Conservation (phyloP, 257 asterid genomes). For the Asclepias syriaca region DNA sequence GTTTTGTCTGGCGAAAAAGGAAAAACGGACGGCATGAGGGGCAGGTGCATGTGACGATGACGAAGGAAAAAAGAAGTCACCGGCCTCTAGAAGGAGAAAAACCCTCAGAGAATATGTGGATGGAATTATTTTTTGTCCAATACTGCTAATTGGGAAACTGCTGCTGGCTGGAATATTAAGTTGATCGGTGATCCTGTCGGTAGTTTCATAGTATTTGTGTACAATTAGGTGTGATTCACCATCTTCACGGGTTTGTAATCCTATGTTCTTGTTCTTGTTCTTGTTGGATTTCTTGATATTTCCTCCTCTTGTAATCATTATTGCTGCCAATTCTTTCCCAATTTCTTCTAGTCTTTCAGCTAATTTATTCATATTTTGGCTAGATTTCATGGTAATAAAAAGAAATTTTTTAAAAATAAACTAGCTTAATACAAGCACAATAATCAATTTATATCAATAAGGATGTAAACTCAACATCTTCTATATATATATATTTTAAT, state of each 20-base stretch:
- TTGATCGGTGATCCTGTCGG: background rate
- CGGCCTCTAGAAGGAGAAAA: conserved; percentile 38
- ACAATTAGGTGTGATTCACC: conserved; percentile 29
- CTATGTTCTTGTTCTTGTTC: background rate
- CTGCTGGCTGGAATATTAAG: background rate
- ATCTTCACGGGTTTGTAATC: conserved; percentile 10
- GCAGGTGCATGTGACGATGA: background rate
- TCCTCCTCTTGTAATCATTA: conserved; percentile 19
- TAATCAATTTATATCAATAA: no score
- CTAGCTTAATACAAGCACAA: no score
- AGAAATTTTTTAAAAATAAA: no score
- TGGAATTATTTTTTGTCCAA: conserved; percentile 25
- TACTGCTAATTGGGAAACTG: conserved; percentile 11
- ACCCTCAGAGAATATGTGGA: conserved; percentile 36
- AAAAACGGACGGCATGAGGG: conserved; percentile 8
- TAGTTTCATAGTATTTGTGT: conserved; percentile 38
- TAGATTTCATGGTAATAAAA: conserved; percentile 1
- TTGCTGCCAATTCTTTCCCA: conserved; percentile 33
- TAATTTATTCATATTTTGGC: conserved; percentile 37
- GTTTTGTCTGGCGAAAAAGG: conserved; percentile 23
- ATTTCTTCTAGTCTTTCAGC: conserved; percentile 30
- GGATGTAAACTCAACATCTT: no score
- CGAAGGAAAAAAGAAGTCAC: conserved; percentile 14
- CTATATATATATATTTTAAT: no score
- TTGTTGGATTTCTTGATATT: conserved; percentile 8